Base-by-base conservation (phyloP, 2,329 filamentous ascomycete species). In the Septoria linicola region DNA sequence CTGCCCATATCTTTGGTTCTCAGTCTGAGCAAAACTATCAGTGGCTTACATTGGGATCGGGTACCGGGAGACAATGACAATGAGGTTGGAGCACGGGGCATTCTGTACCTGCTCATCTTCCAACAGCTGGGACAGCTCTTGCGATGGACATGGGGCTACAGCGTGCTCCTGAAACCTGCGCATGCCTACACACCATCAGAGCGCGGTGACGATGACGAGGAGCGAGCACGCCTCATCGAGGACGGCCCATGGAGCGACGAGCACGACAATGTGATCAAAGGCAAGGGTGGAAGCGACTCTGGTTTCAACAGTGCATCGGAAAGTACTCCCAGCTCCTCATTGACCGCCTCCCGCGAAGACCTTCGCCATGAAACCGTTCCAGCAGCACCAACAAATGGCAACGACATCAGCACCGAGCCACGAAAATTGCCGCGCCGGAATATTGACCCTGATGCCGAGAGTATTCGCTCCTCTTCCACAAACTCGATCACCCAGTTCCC, bases 121-220 rank as follows among this genome's bases (percentile, higher is more conserved):
- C 93, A 99, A 73, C 93, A 99, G 69, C 81, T 99, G 2, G 93
- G 93, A 17, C 93, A 99, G 71, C 76, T 97, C 20, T 85, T 99
- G 16, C 83, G 93, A 53, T 99, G 93, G 93, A 96, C 89, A 57
- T 99, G 93, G 93, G 93, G 93, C 8, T 97, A 96, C 70, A 90
- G 96, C 63, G 85, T 97, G 31, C 77, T 99, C 14, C 77, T 99
- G n/a, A 91, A 91, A 14, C 89, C 92, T 14, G 87, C 89, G 59
- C 83, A 85, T 41, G 81, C 80, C 56, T 89, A 88, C 63, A 75
- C 79, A 10, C 82, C 87, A 46, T 84, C 87, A 52, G 76, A 80
- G 32, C 73, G 79, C 10, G 80, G 84, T 51, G 83, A 85, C 53
- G 76, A 78, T 19, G 66, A 42, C 8, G 46, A 41, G 21, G 71